A percentile compares a stretch with the other conserved stretches of the same genome.
Evolutionary conservation across 139 green algal genomes (phyloP).

Genomic region (Chlorella sp.): DNA sequence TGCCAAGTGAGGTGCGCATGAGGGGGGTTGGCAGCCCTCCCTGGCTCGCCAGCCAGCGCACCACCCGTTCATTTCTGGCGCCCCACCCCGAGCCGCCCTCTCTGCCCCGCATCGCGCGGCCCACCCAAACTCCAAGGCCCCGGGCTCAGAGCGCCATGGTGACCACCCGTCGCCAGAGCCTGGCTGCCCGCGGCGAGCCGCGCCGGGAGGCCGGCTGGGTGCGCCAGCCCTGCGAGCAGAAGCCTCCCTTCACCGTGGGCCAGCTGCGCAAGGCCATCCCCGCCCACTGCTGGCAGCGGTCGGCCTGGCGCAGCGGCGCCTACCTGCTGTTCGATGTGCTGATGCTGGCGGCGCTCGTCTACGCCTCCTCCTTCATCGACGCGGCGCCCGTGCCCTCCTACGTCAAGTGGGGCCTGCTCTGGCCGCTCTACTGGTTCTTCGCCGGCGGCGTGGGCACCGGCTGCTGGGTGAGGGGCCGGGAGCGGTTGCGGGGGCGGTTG

Average conservation of each 20-base stretch:
- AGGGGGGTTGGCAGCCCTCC: no score
- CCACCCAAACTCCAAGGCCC: background rate
- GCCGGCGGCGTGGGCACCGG: slow-evolving; percentile 75
- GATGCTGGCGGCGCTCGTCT: slow-evolving; percentile 52
- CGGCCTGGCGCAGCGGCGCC: slow-evolving; percentile 41
- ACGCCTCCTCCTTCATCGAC: slow-evolving; percentile 60
- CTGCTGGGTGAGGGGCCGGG: slow-evolving; percentile 67
- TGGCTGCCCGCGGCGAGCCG: background rate
- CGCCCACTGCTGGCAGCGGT: slow-evolving; percentile 84
- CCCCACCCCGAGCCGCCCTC: no score
- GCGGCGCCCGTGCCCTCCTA: slow-evolving; percentile 33
- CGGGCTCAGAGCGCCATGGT: background rate
- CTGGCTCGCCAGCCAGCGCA: no score
- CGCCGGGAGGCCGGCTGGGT: background rate
- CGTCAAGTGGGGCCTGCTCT: slow-evolving; percentile 59
- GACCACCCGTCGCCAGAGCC: slow-evolving; percentile 5
- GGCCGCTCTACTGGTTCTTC: slow-evolving; percentile 80
- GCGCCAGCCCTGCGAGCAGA: slow-evolving; percentile 8
- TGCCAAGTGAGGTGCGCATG: no score
- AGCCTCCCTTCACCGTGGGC: slow-evolving; percentile 45
- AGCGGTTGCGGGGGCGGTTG: background rate
- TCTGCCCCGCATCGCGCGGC: background rate
- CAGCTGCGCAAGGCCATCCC: slow-evolving; percentile 83
- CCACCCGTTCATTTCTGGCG: no score
- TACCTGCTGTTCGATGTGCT: slow-evolving; percentile 77